Evolutionary conservation across 148 eudicot species (phyloP), one percentile per base, ranked within the genome.

Genomic region (Rhododendron simsii): DNA sequence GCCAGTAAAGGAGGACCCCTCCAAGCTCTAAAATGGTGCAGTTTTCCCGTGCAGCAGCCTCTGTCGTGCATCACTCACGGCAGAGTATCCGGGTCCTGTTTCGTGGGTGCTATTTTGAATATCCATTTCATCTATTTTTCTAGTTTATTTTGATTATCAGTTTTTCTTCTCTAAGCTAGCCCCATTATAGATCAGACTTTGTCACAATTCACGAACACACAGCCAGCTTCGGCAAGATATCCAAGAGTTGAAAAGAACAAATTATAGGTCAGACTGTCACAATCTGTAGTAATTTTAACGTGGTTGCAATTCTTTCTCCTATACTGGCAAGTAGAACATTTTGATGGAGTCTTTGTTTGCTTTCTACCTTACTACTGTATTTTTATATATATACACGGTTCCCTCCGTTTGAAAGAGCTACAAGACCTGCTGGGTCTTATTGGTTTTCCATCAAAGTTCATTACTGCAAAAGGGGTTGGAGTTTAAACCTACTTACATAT

Each of bases 211-310:
- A 61, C 98, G 99, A 83, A 97, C 99, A 84, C 98, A 95, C 87
- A 97, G 99, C 85, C 98, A 97, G 90, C 93, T 97, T 78, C 92
- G 93, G 15, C 99, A 97, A 91, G 99, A 95, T 84, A 84, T 97
- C 87, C 93, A 92, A 84, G 99, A 97, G 84, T 85, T 97, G 85
- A 97, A 91, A 89, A 93, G 95, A 91, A 93, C 98, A 85, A 92
- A 77, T 89, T 97, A 97, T 93, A 94, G 98, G 99, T 94, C 81
- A 91, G 89, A 83, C 55, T 51, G 85, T 86, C 7, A 0, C 14
- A 33, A 83, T 83, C 35, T 50, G 15, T 1, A 15, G 83, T 20
- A 80, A 26, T 1, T 30, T 21, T 3, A 41, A 41, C 7, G 44
- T 41, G 44, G 44, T 41, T 41, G 44, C 44, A 41, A 41, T 47